Base-by-base conservation (phyloP, 2,329 filamentous ascomycete genomes). In the Calonectria leucothoes region DNA sequence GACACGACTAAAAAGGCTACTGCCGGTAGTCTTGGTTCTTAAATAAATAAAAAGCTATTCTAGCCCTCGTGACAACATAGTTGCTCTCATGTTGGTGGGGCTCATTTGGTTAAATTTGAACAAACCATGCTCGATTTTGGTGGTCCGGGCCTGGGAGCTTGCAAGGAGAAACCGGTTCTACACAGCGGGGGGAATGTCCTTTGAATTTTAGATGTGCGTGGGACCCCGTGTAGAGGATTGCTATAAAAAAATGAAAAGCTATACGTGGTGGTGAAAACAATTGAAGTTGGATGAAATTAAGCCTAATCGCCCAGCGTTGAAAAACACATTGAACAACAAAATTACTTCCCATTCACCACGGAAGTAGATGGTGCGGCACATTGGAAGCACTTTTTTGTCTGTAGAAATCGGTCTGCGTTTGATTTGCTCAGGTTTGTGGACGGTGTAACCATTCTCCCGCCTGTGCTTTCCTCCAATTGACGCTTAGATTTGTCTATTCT, bases 71-170 rank as follows among this genome's bases (percentile, higher is more conserved):
- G 17, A 39, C 51, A 5, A 17, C n/a, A 17, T 14, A 25, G n/a
- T 12, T 15, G 6, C 23, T 27, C 42, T 6, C 3, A 45, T 27
- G 1, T 31, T 52, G 49, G 27, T 20, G 49, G 33, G 33, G 33
- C n/a, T 17, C 23, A 52, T 42, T 51, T 57, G 15, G 37, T 45
- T 11, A 45, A 42, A 42, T 52, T 45, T 49, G 55, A n/a, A 15
- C 23, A 61, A 37, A 23, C 23, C 4, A 52, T 31, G 17, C 55
- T 33, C 55, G 20, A n/a, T 29, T 65, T 33, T 20, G 20, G 23
- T 78, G 72, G 77, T 70, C 76, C 77, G 59, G 77, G 49, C 49
- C 68, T 69, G 52, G 39, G 65, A 78, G 77, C 66, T 79, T 33
- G 59, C 67, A 79, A 74, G 48, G 67, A 74, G 51, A 69, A 74